phyloP scores from a whole-genome alignment of 768 basidiomycete species.

The Rhizopogon rudus region DNA sequence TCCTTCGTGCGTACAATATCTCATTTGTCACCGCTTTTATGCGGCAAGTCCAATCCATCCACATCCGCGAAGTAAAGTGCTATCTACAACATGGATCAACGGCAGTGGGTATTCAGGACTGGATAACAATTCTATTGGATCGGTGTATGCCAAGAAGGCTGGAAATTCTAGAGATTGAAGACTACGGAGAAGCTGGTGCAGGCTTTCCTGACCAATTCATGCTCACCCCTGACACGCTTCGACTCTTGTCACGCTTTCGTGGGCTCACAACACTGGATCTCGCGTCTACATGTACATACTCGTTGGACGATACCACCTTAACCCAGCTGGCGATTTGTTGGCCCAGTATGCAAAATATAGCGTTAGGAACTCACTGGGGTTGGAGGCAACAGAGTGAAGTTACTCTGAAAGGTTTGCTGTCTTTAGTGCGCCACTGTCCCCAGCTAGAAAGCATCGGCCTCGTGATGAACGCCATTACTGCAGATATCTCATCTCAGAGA shows the following conservation, averaged over 20 bases:
- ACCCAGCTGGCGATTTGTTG: slow-evolving; percentile 4
- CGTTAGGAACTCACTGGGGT: slow-evolving; percentile 2
- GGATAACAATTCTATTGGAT: not conserved
- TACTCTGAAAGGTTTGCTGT: slow-evolving; percentile 2
- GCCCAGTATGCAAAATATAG: slow-evolving; percentile 1
- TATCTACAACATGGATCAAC: not conserved
- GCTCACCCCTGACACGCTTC: not conserved
- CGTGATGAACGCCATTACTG: not conserved
- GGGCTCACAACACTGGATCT: slow-evolving; percentile 1
- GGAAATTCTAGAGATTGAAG: not conserved
- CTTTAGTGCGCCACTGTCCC: slow-evolving; percentile 4
- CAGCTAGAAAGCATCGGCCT: not conserved
- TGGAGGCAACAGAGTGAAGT: slow-evolving; percentile 1
- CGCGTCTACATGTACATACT: not conserved
- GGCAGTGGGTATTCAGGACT: not conserved
- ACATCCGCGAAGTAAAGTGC: not conserved
- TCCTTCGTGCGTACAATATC: slow-evolving; percentile 1
- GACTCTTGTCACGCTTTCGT: slow-evolving; percentile 1
- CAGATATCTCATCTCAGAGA: slow-evolving; percentile 1
- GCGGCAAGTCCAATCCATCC: not conserved
- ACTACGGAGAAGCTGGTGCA: not conserved
- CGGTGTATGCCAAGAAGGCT: not conserved
- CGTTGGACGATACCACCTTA: slow-evolving; percentile 3
- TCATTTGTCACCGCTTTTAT: not conserved
- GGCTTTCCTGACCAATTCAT: not conserved